Base-by-base conservation (phyloP, 2,329 filamentous ascomycete genomes). In the Fusarium goolgardi region DNA sequence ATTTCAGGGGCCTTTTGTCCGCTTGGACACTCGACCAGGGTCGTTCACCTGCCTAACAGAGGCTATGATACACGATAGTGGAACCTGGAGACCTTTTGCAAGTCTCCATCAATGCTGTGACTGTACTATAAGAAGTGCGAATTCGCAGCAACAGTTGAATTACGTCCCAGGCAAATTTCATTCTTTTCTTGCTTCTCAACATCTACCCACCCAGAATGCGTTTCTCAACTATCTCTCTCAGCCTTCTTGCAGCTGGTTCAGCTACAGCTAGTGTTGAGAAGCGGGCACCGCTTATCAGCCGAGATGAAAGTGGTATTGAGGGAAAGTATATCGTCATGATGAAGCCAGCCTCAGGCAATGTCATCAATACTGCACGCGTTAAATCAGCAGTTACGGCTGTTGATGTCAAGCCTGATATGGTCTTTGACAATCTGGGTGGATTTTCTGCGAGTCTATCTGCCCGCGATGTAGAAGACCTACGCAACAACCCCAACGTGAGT, bases 311-410 rank as follows among this genome's bases (percentile, higher is more conserved):
- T 12, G 57, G 29, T 9, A 21, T 59, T 3, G 52, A 47, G 13
- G 57, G 57, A 41, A 59, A 59, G 12, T 56, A 56, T 13, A 59
- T 59, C 3, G 52, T 59, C 12, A 59, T 59, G 43, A 56, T 59
- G 57, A 59, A 59, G 51, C 29, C 41, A 2, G n/a, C 27, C 9
- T 45, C 57, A 0, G 18, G 7, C 3, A 23, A 12, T 3, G 20
- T 21, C 9, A 27, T 41, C 2, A 27, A 12, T 1, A 45, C 35
- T 12, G 37, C 29, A 8, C 51, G 34, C 4, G n/a, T 59, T 2
- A 46, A 49, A 7, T 41, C 51, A 1, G 43, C 57, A 3, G 52
- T 23, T 1, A 40, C 49, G 6, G 41, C 57, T 2, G 35, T 56
- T 15, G 35, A 35, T 29, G 44, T 32, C 4, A 35, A 56, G n/a